These are phyloP conservation scores for Coemansia sp. DNA, from an alignment of 192 early-diverging fungal genomes.

Conservation along the genomic window DNA sequence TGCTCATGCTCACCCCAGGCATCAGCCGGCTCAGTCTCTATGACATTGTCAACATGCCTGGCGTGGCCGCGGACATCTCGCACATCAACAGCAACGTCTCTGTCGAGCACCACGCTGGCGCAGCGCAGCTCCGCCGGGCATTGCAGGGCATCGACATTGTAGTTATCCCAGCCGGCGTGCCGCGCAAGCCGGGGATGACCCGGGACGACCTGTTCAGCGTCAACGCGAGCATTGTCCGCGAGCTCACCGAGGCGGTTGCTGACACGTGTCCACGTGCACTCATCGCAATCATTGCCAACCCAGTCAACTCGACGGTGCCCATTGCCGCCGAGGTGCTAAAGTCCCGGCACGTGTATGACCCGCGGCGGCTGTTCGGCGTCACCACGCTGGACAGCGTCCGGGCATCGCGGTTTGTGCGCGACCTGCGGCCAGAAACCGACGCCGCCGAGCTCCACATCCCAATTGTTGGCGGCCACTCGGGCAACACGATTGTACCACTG, in stretches of 20 bases:
- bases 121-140: slow-evolving; percentile 67
- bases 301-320: slow-evolving; percentile 92
- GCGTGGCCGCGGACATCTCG: slow-evolving; percentile 91
- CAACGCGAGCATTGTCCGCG: slow-evolving; percentile 84
- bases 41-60: slow-evolving; percentile 93
- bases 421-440: slow-evolving; percentile 65
- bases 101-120: slow-evolving; percentile 36
- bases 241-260: slow-evolving; percentile 71
- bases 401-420: slow-evolving; percentile 88
- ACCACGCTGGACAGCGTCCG: slow-evolving; percentile 96
- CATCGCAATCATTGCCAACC: slow-evolving; percentile 85
- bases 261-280: slow-evolving; percentile 75
- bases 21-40: slow-evolving; percentile 83
- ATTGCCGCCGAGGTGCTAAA: slow-evolving; percentile 83
- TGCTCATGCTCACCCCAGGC: slow-evolving; percentile 81
- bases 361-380: slow-evolving; percentile 85
- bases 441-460: slow-evolving; percentile 54
- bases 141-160: slow-evolving; percentile 68
- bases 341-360: slow-evolving; percentile 80
- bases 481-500: slow-evolving; percentile 93
- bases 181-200: slow-evolving; percentile 98
- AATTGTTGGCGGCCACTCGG: slow-evolving; percentile 94
- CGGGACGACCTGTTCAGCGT: slow-evolving; percentile 98
- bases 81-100: slow-evolving; percentile 82
- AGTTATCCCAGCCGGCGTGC: slow-evolving; percentile 96